Evolutionary conservation across 1,284 basidiomycete genomes (phyloP), one percentile per base, ranked within the genome.

Genomic region (Cutaneotrichosporon sp.): DNA sequence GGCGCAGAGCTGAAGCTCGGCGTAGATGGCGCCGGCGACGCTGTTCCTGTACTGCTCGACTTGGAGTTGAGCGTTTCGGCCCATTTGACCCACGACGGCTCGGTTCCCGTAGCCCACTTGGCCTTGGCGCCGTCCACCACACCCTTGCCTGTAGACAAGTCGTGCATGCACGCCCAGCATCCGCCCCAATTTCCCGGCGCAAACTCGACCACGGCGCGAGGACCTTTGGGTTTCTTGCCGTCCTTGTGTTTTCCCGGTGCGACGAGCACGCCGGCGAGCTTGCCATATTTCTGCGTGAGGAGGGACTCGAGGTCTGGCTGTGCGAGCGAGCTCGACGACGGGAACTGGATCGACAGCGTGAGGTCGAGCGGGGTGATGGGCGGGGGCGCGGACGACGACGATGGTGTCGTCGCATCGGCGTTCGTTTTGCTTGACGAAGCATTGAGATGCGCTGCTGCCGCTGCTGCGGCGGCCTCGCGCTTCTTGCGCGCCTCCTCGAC

Each of bases 71-170:
- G 81, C 82, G 14, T 1, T 73, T 83, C 64, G 37, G 86, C 69
- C 86, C 87, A 90, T 8, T 72, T 80, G 33, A 91, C 75, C 64
- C 90, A 84, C 36, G 78, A 80, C 2, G 89, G 89, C 61, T 88
- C 86, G 48, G 80, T 80, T 7, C 84, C 85, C 9, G 63, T 75
- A 7, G 80, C 82, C 85, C 85, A 88, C 4, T 77, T 77, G 4
- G 76, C 81, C 77, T 86, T 84, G 40, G 85, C 77, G 4, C 81
- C 83, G 1, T 78, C 73, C 18, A 62, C 62, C 54, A 84, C 55
- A 2, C 79, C 78, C n/a, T 74, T 34, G 22, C 43, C 48, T 4
- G 44, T 45, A 4, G 51, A 47, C 45, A 69, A 64, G 55, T 76
- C 74, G 44, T 64, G 69, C 42, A 62, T 62, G 50, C 65, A 73